Percentiles rank a stretch among this genome's conserved stretches.
phyloP scores from a whole-genome alignment of 2,329 filamentous ascomycete species.

The Nothopassalora personata region DNA sequence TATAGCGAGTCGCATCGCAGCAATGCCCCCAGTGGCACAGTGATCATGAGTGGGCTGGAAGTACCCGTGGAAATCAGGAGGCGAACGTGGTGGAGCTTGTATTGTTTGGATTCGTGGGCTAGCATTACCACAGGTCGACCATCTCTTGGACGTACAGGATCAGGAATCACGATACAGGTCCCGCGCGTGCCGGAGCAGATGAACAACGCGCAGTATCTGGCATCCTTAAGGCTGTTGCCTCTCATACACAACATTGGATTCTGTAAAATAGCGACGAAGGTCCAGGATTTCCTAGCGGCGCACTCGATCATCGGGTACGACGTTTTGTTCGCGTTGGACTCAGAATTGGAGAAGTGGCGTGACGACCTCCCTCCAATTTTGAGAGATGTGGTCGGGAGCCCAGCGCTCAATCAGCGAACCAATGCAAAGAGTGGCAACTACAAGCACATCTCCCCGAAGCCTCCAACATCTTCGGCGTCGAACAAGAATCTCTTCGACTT shows the following conservation, averaged over 20 bases:
- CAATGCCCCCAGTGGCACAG: conserved; percentile 32
- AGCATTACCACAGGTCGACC: conserved; percentile 65
- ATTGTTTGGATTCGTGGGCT: conserved; percentile 70
- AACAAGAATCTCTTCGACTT: conserved; percentile 41
- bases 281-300: conserved; percentile 69
- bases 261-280: conserved; percentile 70
- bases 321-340: conserved; percentile 62
- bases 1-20: conserved; percentile 35
- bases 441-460: conserved; percentile 10
- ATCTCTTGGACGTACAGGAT: conserved; percentile 62
- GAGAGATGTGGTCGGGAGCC: conserved; percentile 14
- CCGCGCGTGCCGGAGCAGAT: conserved; percentile 45
- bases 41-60: conserved; percentile 33
- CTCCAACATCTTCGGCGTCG: conserved; percentile 10
- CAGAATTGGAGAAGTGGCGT: conserved; percentile 67
- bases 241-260: conserved; percentile 73
- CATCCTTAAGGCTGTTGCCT: conserved; percentile 62
- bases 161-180: conserved; percentile 60
- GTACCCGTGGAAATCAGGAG: conserved; percentile 57
- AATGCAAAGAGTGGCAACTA: conserved; percentile 3
- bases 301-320: conserved; percentile 61
- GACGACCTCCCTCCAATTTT: conserved; percentile 56
- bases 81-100: conserved; percentile 69
- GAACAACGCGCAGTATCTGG: conserved; percentile 37
- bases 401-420: conserved; percentile 5